A percentile compares a stretch with the other conserved stretches of the same genome.
These are phyloP conservation scores for Umbelopsis ramanniana DNA, from an alignment of 192 early-diverging fungal species.

Conservation along the genomic window DNA sequence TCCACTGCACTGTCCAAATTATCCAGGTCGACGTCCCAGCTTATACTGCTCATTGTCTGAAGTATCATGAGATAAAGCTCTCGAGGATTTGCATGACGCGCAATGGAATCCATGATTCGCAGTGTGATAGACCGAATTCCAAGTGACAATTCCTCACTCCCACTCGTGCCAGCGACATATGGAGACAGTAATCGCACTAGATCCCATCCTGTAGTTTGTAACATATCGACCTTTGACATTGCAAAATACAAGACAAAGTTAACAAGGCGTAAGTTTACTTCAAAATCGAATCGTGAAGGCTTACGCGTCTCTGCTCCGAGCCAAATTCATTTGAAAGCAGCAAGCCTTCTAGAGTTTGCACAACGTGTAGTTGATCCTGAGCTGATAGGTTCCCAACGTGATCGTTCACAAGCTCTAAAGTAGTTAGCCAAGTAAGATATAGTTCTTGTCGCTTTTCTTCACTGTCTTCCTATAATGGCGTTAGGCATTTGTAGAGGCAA, in stretches of 20 bases:
- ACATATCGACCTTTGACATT: background rate
- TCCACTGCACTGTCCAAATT: background rate
- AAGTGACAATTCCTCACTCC: background rate
- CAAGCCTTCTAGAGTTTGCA: background rate
- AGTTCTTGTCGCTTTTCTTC: background rate
- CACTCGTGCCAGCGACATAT: background rate
- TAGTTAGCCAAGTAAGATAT: background rate
- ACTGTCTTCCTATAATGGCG: background rate
- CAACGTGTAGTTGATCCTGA: background rate
- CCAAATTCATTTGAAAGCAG: background rate
- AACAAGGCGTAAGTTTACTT: background rate
- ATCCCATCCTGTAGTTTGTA: conserved; percentile 8
- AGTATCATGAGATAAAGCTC: background rate
- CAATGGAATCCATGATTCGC: background rate
- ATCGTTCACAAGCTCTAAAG: background rate
- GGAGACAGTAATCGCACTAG: background rate
- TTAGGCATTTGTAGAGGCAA: background rate
- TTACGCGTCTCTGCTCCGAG: background rate
- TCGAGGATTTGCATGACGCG: conserved; percentile 1
- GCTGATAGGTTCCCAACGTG: background rate
- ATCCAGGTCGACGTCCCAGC: background rate
- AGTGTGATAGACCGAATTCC: background rate
- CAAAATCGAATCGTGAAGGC: background rate
- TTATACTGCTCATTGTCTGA: background rate
- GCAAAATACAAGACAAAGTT: background rate